These are phyloP conservation scores for Cenchrus americanus DNA, from an alignment of 176 grass and related monocot genomes.

Conservation along the genomic window DNA sequence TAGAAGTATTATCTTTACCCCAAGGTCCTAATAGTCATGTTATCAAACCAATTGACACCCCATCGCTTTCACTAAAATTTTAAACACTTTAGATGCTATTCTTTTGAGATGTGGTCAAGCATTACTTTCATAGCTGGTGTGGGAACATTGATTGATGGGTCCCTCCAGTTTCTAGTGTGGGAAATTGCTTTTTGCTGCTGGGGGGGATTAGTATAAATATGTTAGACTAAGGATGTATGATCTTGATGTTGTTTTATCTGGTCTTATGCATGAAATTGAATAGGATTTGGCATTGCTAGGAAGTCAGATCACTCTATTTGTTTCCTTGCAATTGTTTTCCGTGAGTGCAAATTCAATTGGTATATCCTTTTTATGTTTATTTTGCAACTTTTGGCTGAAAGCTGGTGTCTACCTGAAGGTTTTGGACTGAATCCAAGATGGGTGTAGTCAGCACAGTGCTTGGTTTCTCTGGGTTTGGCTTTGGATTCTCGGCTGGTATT, in stretches of 20 bases:
- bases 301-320: slow-evolving; percentile 24
- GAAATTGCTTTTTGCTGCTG: slow-evolving; percentile 14
- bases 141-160: slow-evolving; percentile 3
- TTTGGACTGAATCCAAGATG: slow-evolving; percentile 52
- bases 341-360: background rate
- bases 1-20: slow-evolving; percentile 18
- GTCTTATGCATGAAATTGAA: slow-evolving; percentile 7
- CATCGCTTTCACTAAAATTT: slow-evolving; percentile 11
- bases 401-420: slow-evolving; percentile 31
- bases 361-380: slow-evolving; percentile 14
- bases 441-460: slow-evolving; percentile 80
- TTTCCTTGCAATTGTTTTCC: slow-evolving; percentile 3
- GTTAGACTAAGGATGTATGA: background rate
- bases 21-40: slow-evolving; percentile 3
- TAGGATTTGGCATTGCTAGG: slow-evolving; percentile 10
- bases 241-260: background rate
- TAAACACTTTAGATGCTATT: background rate
- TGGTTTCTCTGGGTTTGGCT: slow-evolving; percentile 84
- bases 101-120: slow-evolving; percentile 6
- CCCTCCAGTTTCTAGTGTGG: slow-evolving; percentile 33
- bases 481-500: slow-evolving; percentile 72
- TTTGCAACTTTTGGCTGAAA: slow-evolving; percentile 29
- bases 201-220: slow-evolving; percentile 4
- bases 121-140: slow-evolving; percentile 24
- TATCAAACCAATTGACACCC: slow-evolving; percentile 30